Conservation (phyloP, 306 rosid genomes). For the Dalbergia oliveri region DNA sequence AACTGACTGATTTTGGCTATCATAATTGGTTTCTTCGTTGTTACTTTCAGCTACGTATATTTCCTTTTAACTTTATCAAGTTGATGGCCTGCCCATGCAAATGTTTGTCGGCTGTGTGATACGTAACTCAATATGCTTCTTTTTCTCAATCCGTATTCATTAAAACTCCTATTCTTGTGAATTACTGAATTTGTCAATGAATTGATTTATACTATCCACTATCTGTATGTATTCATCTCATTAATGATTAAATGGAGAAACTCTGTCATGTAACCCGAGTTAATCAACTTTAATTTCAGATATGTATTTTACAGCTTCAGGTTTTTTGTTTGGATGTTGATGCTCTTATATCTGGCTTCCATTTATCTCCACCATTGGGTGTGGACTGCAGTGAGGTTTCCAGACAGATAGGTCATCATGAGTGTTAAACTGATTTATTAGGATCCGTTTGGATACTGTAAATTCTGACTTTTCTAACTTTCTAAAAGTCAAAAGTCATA, state of each 20-base stretch:
- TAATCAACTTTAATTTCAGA: neutral
- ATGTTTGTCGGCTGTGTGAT: conserved; percentile 30
- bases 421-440: conserved; percentile 15
- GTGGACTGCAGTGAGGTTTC: neutral
- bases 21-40: conserved; percentile 13
- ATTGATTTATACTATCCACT: conserved; percentile 4
- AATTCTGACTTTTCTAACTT: too few relatives aligned
- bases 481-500: too few relatives aligned
- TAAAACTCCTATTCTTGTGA: conserved; percentile 14
- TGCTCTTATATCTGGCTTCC: neutral
- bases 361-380: conserved; percentile 3
- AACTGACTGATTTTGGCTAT: conserved; percentile 14
- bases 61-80: conserved; percentile 15
- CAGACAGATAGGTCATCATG: neutral
- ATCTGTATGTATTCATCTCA: neutral
- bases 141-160: conserved; percentile 9
- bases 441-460: too few relatives aligned
- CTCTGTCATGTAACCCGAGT: neutral
- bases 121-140: conserved; percentile 27
- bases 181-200: conserved; percentile 11
- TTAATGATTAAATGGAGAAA: conserved; percentile 16
- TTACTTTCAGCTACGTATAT: neutral
- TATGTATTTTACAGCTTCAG: neutral
- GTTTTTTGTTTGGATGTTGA: neutral
- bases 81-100: conserved; percentile 27